phyloP scores from a whole-genome alignment of 495 filamentous ascomycete genomes.

The Podospora conica region DNA sequence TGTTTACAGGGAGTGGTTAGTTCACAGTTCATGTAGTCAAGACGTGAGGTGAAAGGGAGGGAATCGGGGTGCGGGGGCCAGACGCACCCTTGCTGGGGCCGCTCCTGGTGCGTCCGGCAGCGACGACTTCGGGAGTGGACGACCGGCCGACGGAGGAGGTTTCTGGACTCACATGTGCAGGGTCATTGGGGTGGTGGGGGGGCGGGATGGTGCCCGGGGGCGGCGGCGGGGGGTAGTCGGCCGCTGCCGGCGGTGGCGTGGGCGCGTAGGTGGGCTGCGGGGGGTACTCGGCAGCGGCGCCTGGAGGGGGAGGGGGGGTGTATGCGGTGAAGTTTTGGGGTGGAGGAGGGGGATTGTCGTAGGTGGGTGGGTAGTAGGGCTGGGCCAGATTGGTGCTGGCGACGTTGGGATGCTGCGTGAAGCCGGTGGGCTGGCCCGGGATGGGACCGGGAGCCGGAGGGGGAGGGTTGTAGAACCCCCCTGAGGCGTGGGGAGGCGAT shows the following conservation, averaged over 20 bases:
- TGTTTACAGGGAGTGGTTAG: constrained; percentile 12
- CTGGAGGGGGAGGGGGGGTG: not conserved
- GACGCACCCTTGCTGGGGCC: constrained; percentile 28
- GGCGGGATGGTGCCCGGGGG: constrained; percentile 17
- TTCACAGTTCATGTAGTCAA: not conserved
- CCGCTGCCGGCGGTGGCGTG: not conserved
- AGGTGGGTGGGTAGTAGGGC: constrained; percentile 26
- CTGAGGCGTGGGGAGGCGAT: constrained; percentile 48
- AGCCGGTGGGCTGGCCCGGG: constrained; percentile 17
- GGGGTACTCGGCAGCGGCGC: not conserved
- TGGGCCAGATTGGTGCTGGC: constrained; percentile 32
- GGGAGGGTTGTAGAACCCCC: constrained; percentile 43
- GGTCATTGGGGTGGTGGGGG: constrained; percentile 21
- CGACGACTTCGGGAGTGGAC: constrained; percentile 20
- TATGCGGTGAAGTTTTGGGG: constrained; percentile 5
- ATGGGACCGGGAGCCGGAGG: not conserved
- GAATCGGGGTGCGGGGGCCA: constrained; percentile 9
- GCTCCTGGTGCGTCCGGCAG: constrained; percentile 12
- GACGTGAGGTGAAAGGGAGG: not conserved
- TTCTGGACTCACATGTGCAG: constrained; percentile 36
- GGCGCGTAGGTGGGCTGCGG: not conserved
- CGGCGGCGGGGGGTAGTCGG: not conserved
- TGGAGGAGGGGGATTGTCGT: constrained; percentile 12
- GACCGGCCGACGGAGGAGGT: constrained; percentile 23
- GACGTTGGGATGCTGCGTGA: constrained; percentile 37